These are phyloP conservation scores for Neobulgaria alba DNA, from an alignment of 2,329 filamentous ascomycete genomes.

Conservation along the genomic window DNA sequence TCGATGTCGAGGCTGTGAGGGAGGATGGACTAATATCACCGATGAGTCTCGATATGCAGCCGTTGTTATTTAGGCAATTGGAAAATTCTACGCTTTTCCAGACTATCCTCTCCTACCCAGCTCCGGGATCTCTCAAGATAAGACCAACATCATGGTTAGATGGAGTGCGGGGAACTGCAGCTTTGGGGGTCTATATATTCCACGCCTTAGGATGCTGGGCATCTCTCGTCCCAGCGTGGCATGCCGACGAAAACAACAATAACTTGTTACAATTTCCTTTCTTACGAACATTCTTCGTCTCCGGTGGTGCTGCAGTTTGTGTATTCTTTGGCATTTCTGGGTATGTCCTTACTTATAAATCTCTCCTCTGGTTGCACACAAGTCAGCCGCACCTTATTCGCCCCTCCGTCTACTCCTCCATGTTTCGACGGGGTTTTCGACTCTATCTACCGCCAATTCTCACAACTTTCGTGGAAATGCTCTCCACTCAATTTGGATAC, in stretches of 20 bases:
- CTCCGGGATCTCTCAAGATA: constrained; percentile 13
- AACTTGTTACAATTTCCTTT: constrained; percentile 42
- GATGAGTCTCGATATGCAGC: too few relatives aligned
- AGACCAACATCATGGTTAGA: constrained; percentile 38
- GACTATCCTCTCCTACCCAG: constrained; percentile 16
- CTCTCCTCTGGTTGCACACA: constrained; percentile 34
- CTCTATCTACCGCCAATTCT: constrained; percentile 37
- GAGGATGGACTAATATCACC: too few relatives aligned
- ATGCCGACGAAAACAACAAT: constrained; percentile 28
- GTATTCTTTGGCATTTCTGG: constrained; percentile 43
- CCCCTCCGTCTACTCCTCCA: constrained; percentile 35
- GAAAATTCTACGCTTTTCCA: too few relatives aligned
- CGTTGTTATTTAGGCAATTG: too few relatives aligned
- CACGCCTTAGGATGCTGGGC: constrained; percentile 33
- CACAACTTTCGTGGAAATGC: constrained; percentile 33
- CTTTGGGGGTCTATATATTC: constrained; percentile 37
- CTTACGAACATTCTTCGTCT: constrained; percentile 50
- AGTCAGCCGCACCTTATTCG: constrained; percentile 25
- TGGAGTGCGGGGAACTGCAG: constrained; percentile 38
- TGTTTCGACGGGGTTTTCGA: constrained; percentile 38
- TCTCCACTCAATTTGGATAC: constrained; percentile 20
- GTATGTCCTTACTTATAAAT: constrained; percentile 37
- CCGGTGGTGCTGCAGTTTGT: constrained; percentile 50
- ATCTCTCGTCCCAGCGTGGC: constrained; percentile 17
- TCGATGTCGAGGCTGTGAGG: too few relatives aligned